Evolutionary conservation across 257 asterid species (phyloP), one percentile per base, ranked within the genome.

Genomic region (Striga asiatica): DNA sequence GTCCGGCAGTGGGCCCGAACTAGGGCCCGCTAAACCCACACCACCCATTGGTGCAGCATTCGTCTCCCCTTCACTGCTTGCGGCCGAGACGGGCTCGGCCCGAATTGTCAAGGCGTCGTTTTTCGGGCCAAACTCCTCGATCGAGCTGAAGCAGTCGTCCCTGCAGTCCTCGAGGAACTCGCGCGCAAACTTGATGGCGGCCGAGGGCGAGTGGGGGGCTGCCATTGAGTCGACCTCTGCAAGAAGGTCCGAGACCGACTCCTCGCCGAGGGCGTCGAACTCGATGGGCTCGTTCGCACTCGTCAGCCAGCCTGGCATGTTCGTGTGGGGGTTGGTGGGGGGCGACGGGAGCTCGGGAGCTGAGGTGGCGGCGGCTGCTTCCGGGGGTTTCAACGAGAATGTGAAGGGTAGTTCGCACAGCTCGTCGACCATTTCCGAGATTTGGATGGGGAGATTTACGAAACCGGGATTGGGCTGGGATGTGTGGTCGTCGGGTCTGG

Each of bases 181-280:
- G 65, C 65, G 62, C 1, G 75, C 78, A 16, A 69, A 72, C 56
- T 76, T 76, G 64, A 71, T 71, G 31, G 80, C 84, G 37, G 85
- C 66, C 42, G 73, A 72, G 22, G 79, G 79, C 7, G 74, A 74
- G 27, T 71, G 75, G 23, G 72, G 56, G 25, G 68, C 67, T 62
- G 69, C 81, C 88, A 82, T 80, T n/a, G 93, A 88, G 53, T 73
- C 93, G 9, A 82, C 93, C 71, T 82, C 93, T 20, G 85, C 93
- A 49, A 82, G 51, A 35, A 82, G 75, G 65, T 82, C 93, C 3
- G 93, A 82, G 13, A 82, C 85, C 0, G 93, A 82, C 49, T 82
- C 93, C 73, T 82, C 93, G 16, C 81, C 93, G 59, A 82, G 66
- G 49, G 88, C 80, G 45, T 71, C 84, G 37, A 82, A 77, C 64